A percentile compares a stretch with the other conserved stretches of the same genome.
Evolutionary conservation across 208 protist genomes (phyloP).

Genomic region (Strigomonas culicis): DNA sequence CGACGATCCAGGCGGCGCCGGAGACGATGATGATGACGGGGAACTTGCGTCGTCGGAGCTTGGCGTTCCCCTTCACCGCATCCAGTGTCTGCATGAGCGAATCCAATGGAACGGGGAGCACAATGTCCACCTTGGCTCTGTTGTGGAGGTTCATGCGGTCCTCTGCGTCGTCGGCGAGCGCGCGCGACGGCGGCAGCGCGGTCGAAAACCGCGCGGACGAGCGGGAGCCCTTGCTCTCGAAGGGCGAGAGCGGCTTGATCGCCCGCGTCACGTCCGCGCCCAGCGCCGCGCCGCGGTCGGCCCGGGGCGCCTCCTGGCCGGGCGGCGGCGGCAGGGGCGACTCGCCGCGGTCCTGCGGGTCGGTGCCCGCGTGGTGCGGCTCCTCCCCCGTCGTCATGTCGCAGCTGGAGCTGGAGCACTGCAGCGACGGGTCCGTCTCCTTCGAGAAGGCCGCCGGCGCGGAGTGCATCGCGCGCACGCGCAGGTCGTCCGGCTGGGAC

Average conservation of each 20-base stretch:
- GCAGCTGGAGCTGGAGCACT: not conserved
- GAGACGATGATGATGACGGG: slow-evolving; percentile 72
- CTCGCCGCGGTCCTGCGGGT: not conserved
- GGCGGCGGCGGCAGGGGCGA: not conserved
- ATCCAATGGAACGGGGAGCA: slow-evolving; percentile 46
- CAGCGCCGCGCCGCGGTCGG: not conserved
- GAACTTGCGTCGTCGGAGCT: slow-evolving; percentile 60
- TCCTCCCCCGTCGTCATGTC: not conserved
- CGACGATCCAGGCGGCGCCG: slow-evolving; percentile 87
- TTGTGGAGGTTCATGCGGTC: slow-evolving; percentile 65
- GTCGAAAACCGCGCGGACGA: not conserved
- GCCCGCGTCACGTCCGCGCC: too few relatives aligned
- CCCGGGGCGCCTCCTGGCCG: slow-evolving; percentile 5
- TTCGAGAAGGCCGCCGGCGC: not conserved
- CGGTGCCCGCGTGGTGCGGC: not conserved
- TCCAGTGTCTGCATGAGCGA: slow-evolving; percentile 52
- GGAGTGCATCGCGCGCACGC: not conserved
- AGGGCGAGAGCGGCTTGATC: too few relatives aligned
- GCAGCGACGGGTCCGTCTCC: not conserved
- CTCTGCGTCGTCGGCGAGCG: slow-evolving; percentile 43
- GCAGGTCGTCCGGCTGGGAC: not conserved
- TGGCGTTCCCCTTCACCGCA: slow-evolving; percentile 25
- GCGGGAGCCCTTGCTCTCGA: too few relatives aligned
- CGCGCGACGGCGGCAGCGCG: not conserved
- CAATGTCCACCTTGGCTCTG: slow-evolving; percentile 58